A percentile compares a stretch with the other conserved stretches of the same genome.
Evolutionary conservation across 208 protist genomes (phyloP).

Genomic region (Leishmania braziliensis): DNA sequence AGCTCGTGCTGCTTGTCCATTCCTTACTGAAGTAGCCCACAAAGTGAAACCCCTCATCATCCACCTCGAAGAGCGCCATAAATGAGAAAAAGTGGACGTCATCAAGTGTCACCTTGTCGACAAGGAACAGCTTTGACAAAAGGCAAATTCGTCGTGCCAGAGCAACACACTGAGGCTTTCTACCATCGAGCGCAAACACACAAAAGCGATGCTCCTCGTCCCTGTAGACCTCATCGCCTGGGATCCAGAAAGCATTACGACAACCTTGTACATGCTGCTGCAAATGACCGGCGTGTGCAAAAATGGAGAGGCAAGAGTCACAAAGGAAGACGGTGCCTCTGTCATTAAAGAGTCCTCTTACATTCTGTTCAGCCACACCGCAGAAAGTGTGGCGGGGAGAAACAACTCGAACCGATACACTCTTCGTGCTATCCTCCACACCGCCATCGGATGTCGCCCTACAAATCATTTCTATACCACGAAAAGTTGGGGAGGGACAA

Average conservation of each 20-base stretch:
- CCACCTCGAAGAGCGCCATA: constrained; percentile 64
- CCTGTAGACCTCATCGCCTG: constrained; percentile 70
- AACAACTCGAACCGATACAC: constrained; percentile 29
- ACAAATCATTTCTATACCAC: neutral
- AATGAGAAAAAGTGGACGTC: constrained; percentile 82
- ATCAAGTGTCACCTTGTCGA: constrained; percentile 77
- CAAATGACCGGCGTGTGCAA: constrained; percentile 32
- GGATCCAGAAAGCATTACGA: constrained; percentile 63
- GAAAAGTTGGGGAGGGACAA: neutral
- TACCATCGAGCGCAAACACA: constrained; percentile 71
- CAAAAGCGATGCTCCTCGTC: constrained; percentile 29
- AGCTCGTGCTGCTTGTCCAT: constrained; percentile 54
- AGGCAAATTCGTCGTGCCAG: constrained; percentile 58
- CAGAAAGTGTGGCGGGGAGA: constrained; percentile 43
- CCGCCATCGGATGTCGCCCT: neutral
- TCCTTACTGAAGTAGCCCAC: constrained; percentile 81
- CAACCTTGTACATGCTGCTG: constrained; percentile 50
- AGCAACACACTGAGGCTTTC: constrained; percentile 48
- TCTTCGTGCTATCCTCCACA: neutral
- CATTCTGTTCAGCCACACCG: constrained; percentile 19
- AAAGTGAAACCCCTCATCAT: constrained; percentile 80
- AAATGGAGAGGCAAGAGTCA: constrained; percentile 63
- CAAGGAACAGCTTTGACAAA: constrained; percentile 61
- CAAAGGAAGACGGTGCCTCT: constrained; percentile 48
- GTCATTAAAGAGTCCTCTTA: constrained; percentile 21